Base-by-base conservation (phyloP, 495 filamentous ascomycete genomes). In the Xylaria sp. region DNA sequence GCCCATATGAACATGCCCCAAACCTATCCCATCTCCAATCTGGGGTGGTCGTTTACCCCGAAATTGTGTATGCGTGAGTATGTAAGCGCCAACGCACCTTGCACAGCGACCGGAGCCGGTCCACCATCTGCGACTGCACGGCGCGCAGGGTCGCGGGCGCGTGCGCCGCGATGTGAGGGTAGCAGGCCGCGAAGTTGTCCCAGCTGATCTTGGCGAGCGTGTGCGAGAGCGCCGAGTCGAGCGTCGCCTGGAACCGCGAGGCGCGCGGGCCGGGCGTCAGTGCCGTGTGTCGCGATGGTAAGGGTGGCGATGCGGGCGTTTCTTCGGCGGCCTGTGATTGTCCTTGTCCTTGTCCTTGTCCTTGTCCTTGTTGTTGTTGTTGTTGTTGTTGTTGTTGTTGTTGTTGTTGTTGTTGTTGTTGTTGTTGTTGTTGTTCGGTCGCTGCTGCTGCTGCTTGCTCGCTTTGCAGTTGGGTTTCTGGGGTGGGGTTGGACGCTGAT, bases 171-270 rank as follows among this genome's bases (percentile, higher is more conserved):
- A 93, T 87, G 3, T 93, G 95, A 0, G 96, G 96, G 80, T 97
- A 99, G 79, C 96, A 99, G 26, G 90, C 84, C 0, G 90, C 86
- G 77, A 99, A 97, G 76, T 93, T 94, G 58, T 85, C 84, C 78
- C 91, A 93, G 44, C 86, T 90, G 79, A 93, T 89, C 71, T 92
- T 91, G 68, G 86, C 87, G 6, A 97, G 85, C 1, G 93, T 93
- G 70, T 91, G 86, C 14, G 84, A 82, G 17, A 97, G 85, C 0
- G 92, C 90, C 46, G 89, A 84, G 50, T 85, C 82, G 80, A 93
- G 95, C 58, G 96, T 84, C 53, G 89, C 86, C 72, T 89, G 85
- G 46, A 98, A 85, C 46, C 89, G 88, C 19, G 86, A 80, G 21
- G 94, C 94, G 81, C 93, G 93, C 5, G 88, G 90, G 58, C 94